phyloP scores from a whole-genome alignment of 108 stramenopile genomes.

The Cyclotella choctawhatcheeana region DNA sequence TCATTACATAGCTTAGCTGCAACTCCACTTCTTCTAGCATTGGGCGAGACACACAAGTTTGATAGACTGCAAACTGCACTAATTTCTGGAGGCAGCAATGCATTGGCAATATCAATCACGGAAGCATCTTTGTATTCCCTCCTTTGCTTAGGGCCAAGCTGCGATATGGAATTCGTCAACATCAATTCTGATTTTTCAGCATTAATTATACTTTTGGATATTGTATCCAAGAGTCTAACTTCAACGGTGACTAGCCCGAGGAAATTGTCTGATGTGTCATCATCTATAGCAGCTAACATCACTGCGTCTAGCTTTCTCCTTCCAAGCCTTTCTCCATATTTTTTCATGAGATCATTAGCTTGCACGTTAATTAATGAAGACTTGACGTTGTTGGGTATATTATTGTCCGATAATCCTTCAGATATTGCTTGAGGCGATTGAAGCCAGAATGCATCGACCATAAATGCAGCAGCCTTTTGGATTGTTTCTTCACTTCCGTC shows the following conservation, averaged over 20 bases:
- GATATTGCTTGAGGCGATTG: slow-evolving; percentile 48
- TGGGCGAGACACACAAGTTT: slow-evolving; percentile 66
- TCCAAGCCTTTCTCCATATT: slow-evolving; percentile 73
- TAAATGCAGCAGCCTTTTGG: slow-evolving; percentile 53
- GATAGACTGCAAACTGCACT: slow-evolving; percentile 60
- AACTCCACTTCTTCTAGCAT: slow-evolving; percentile 59
- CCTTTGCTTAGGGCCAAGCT: slow-evolving; percentile 67
- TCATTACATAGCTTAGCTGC: slow-evolving; percentile 59
- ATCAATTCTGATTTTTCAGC: slow-evolving; percentile 54
- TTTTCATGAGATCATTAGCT: slow-evolving; percentile 55
- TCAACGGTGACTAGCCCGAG: slow-evolving; percentile 63
- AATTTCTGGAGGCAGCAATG: slow-evolving; percentile 53
- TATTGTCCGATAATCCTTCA: not conserved
- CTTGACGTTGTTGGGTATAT: slow-evolving; percentile 27
- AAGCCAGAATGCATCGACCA: slow-evolving; percentile 71
- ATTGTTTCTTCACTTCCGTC: slow-evolving; percentile 36
- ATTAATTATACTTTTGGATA: slow-evolving; percentile 37
- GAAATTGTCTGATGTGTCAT: slow-evolving; percentile 36
- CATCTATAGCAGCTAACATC: slow-evolving; percentile 47
- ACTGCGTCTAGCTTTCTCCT: slow-evolving; percentile 53
- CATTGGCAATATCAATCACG: slow-evolving; percentile 50
- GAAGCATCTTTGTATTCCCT: slow-evolving; percentile 67
- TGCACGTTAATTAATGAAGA: slow-evolving; percentile 49
- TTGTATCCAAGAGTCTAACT: slow-evolving; percentile 47
- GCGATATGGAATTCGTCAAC: slow-evolving; percentile 61